Evolutionary conservation across 352 stramenopile species (phyloP), one percentile per base, ranked within the genome.

Genomic region (Globisporangium recalcitrans): DNA sequence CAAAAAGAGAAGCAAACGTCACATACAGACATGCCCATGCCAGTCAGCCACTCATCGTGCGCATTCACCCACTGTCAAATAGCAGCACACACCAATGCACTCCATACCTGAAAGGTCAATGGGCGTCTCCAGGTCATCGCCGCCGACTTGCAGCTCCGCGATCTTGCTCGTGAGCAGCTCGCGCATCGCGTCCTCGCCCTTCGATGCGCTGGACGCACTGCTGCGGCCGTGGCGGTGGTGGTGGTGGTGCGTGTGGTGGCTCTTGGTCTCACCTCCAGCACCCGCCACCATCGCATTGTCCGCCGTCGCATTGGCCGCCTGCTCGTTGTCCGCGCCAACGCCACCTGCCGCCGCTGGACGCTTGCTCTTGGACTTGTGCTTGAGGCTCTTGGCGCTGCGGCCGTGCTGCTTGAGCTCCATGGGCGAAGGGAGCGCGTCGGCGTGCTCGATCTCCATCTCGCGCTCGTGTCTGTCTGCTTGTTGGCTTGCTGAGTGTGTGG

Each of bases 341-440:
- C 22, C 10, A n/a, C n/a, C 16, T 31, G 26, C 24, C 34, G 71
- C 57, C 6, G 26, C 2, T 16, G 62, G 7, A 0, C 77, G 69
- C 69, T 89, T 88, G 64, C 76, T 79, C 71, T 91, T 93, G 64
- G 78, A 70, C 75, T 92, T 94, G 75, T 92, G 82, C 68, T 90
- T 91, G 59, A 94, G 81, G 59, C 57, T 92, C 69, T 89, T 92
- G 51, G 67, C 71, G 54, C 76, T 75, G 32, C 75, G 76, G 8
- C 54, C 64, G 14, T 77, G 72, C 72, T 76, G 80, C 75, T 87
- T 88, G 53, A 88, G 76, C 76, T 89, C 79, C 56, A 91, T 74
- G 19, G 57, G 57, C 21, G 27, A 49, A 22, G 42, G 51, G 48
- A 34, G n/a, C 13, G 24, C 26, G 34, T 21, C 26, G 19, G 32